A percentile compares a stretch with the other conserved stretches of the same genome.
phyloP scores from a whole-genome alignment of 2,329 filamentous ascomycete species.

The Colletotrichum tamarilloi region DNA sequence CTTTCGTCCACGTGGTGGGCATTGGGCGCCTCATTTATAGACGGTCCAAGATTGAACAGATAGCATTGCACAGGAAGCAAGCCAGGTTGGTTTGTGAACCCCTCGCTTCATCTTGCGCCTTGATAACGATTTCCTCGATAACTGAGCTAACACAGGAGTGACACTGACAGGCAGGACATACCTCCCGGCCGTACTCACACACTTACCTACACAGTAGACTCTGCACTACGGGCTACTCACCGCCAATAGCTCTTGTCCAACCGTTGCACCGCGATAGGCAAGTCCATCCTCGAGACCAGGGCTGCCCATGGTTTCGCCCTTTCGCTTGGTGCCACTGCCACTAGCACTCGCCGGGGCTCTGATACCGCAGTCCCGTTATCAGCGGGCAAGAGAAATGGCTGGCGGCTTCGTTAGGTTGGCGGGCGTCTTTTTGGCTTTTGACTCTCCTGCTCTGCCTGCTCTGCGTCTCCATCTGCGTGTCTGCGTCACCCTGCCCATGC shows the following conservation, averaged over 20 bases:
- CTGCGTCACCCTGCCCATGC: background rate
- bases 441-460: background rate
- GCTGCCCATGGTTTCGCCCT: slow-evolving; percentile 22
- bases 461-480: background rate
- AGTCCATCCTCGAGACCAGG: slow-evolving; percentile 30
- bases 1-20: background rate
- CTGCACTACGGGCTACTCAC: background rate
- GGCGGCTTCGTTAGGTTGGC: slow-evolving; percentile 3
- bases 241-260: slow-evolving; percentile 25
- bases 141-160: background rate
- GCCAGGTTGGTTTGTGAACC: background rate
- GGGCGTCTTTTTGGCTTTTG: background rate
- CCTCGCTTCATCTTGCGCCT: slow-evolving; percentile 12
- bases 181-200: slow-evolving; percentile 1
- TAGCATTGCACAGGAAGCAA: slow-evolving; percentile 24
- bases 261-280: slow-evolving; percentile 32
- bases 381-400: background rate
- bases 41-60: background rate
- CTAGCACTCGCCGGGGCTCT: slow-evolving; percentile 10
- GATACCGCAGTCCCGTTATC: slow-evolving; percentile 21
- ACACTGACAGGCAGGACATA: background rate
- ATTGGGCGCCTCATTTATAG: slow-evolving; percentile 18
- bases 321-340: slow-evolving; percentile 23
- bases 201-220: background rate
- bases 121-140: slow-evolving; percentile 32